phyloP scores from a whole-genome alignment of 306 rosid species.

The Vachellia pachyceras region DNA sequence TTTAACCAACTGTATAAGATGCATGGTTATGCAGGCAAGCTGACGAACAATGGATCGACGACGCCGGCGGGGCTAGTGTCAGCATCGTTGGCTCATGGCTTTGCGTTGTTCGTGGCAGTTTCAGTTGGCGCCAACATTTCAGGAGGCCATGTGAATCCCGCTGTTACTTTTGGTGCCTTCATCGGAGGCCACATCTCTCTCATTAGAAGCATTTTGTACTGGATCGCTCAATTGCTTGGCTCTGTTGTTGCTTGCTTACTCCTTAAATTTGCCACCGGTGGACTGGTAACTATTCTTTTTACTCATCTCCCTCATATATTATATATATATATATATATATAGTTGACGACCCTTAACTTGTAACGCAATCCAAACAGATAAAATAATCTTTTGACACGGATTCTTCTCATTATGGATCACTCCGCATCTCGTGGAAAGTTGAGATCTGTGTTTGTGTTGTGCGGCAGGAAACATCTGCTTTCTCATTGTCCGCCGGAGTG shows the following conservation, averaged over 20 bases:
- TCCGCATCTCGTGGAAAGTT: neutral
- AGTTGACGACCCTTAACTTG: neutral
- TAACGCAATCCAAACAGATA: neutral
- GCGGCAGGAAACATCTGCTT: conserved; percentile 70
- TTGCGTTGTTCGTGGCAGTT: conserved; percentile 78
- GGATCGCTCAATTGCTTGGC: conserved; percentile 88
- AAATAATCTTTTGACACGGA: neutral
- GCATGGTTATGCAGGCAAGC: conserved; percentile 55
- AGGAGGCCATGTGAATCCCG: conserved; percentile 85
- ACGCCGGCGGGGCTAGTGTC: conserved; percentile 75
- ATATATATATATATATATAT: too few relatives aligned
- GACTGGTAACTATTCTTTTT: conserved; percentile 42
- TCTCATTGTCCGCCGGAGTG: conserved; percentile 65
- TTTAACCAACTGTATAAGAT: neutral
- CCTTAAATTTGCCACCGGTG: conserved; percentile 74
- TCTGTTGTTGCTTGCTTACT: conserved; percentile 83
- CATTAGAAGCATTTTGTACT: conserved; percentile 61
- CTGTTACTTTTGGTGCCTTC: conserved; percentile 78
- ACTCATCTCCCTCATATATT: neutral
- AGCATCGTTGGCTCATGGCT: conserved; percentile 72
- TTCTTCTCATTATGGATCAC: neutral
- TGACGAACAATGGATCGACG: conserved; percentile 59
- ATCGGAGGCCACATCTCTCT: conserved; percentile 80
- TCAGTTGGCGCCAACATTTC: conserved; percentile 79
- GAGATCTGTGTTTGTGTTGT: neutral